Base-by-base conservation (phyloP, 306 rosid genomes). In the Purshia tridentata region DNA sequence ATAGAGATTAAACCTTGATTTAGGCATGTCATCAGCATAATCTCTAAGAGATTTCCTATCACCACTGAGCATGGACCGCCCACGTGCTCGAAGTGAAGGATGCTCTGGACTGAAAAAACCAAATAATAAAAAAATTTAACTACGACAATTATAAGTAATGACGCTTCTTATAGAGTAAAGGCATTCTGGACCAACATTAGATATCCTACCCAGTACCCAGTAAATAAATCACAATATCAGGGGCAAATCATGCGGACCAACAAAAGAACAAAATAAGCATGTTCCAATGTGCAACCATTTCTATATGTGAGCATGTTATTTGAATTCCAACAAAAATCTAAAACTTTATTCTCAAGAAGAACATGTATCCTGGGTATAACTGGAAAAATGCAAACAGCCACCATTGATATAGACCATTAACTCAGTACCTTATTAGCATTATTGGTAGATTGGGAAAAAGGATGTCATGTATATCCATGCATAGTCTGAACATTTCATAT, bases 11-110 rank as follows among this genome's bases (percentile, higher is more conserved):
- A 84, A 95, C 99, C 99, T 95, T 86, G 98, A 87, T 66, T 92
- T 77, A 68, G 99, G 84, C 72, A 86, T 87, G 61, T 87, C 99
- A 84, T 91, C 98, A 65, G 90, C 75, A 87, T 83, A 95, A 70
- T 84, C 98, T 90, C 87, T 83, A 82, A 91, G 86, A 70, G 87
- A 60, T 77, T 88, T 83, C 89, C 91, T 83, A 79, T 88, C 98
- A 80, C 99, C 98, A 78, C 99, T 82, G 77, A 95, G 99, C 88
- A 95, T 84, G 77, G 99, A 95, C 80, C 89, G 91, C 42, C 87
- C 96, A 74, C 96, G 97, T 72, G 89, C 91, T 79, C 89, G 91
- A 63, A 88, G 75, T 60, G 96, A 95, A 71, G 99, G 98, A 78
- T 95, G 98, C 80, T 95, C 99, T 72, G 98, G 98, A 90, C 99